A percentile compares a stretch with the other conserved stretches of the same genome.
These are phyloP conservation scores for Flaveria brownii DNA, from an alignment of 129 eudicot genomes.

Conservation along the genomic window DNA sequence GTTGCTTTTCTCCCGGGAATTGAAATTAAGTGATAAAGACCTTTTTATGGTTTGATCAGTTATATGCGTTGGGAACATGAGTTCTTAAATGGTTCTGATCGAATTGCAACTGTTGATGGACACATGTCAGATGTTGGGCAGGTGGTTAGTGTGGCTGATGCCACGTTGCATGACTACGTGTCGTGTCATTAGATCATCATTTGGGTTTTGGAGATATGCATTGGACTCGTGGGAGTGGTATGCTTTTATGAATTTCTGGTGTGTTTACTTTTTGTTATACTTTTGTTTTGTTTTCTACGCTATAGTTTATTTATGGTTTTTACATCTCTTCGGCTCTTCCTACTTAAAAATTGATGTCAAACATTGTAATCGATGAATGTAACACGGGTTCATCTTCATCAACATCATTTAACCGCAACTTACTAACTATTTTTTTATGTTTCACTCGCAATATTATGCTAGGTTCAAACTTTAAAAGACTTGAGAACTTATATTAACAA, in stretches of 20 bases:
- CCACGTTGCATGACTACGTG: constrained; percentile 42
- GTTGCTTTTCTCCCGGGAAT: constrained; percentile 23
- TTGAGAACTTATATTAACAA: too few relatives aligned
- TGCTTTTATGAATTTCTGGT: neutral
- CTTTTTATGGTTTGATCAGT: neutral
- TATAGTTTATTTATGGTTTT: too few relatives aligned
- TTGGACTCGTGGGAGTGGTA: neutral
- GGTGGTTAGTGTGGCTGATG: constrained; percentile 11
- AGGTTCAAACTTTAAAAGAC: too few relatives aligned
- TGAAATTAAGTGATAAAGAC: neutral
- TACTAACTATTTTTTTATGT: too few relatives aligned
- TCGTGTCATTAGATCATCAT: constrained; percentile 22
- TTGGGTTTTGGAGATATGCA: neutral
- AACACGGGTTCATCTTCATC: too few relatives aligned
- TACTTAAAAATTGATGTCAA: too few relatives aligned
- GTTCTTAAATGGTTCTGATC: constrained; percentile 16
- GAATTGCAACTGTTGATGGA: constrained; percentile 13
- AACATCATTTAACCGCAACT: too few relatives aligned
- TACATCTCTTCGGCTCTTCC: too few relatives aligned
- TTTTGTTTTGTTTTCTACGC: neutral
- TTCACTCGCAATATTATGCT: too few relatives aligned
- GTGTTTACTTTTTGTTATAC: neutral
- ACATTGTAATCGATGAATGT: too few relatives aligned
- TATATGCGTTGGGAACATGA: constrained; percentile 20
- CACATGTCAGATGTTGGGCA: constrained; percentile 30